phyloP scores from a whole-genome alignment of 2,329 filamentous ascomycete genomes.

The Septoria linicola region DNA sequence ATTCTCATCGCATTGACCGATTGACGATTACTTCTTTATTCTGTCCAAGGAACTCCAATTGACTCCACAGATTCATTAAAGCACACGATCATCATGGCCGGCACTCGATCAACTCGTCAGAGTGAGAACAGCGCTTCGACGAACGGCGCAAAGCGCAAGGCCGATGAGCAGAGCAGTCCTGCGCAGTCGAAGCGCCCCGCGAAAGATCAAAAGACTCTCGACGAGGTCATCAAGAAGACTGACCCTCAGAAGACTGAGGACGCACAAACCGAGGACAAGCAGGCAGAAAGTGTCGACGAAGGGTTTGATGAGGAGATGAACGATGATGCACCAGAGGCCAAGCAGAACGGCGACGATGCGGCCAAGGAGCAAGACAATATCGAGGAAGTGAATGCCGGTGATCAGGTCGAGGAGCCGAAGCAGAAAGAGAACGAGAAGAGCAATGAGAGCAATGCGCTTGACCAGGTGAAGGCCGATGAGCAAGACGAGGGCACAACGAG shows the following conservation, averaged over 20 bases:
- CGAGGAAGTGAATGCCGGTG: slow-evolving; percentile 23
- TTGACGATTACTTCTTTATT: neutral
- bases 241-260: slow-evolving; percentile 3
- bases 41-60: neutral
- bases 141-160: slow-evolving; percentile 21
- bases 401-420: slow-evolving; percentile 4
- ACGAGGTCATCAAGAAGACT: slow-evolving; percentile 43
- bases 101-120: slow-evolving; percentile 17
- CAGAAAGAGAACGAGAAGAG: slow-evolving; percentile 9
- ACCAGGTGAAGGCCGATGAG: slow-evolving; percentile 35
- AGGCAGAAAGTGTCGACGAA: slow-evolving; percentile 18
- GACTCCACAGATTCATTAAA: neutral
- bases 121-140: slow-evolving; percentile 10
- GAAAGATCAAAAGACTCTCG: slow-evolving; percentile 54
- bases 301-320: slow-evolving; percentile 35
- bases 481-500: slow-evolving; percentile 32
- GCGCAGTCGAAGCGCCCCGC: slow-evolving; percentile 42
- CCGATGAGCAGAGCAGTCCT: slow-evolving; percentile 22
- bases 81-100: slow-evolving; percentile 7
- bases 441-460: slow-evolving; percentile 30
- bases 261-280: slow-evolving; percentile 6
- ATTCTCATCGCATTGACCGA: neutral
- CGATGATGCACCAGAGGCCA: slow-evolving; percentile 23
- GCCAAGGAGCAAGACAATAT: slow-evolving; percentile 33
- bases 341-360: slow-evolving; percentile 19